phyloP scores from a whole-genome alignment of 257 asterid species.

The Buddleja alternifolia region DNA sequence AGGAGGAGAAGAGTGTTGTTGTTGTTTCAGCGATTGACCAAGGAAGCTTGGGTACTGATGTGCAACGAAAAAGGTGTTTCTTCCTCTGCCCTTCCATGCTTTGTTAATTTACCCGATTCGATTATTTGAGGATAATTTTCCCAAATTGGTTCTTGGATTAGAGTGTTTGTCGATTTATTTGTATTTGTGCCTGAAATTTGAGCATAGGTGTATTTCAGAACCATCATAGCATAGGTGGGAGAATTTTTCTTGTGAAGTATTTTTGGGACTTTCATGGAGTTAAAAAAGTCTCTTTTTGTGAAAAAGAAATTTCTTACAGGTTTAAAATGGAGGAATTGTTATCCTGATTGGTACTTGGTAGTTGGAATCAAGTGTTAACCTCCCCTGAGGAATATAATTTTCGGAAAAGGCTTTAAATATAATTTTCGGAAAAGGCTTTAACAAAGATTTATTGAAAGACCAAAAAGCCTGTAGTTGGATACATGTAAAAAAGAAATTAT shows the following conservation, averaged over 20 bases:
- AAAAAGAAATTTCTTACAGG: too few species aligned
- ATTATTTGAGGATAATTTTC: background rate
- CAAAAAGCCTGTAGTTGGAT: background rate
- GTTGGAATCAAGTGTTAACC: too few species aligned
- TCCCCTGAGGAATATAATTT: background rate
- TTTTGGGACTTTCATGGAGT: too few species aligned
- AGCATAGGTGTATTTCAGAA: background rate
- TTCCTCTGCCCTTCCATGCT: background rate
- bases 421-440: slow-evolving; percentile 3
- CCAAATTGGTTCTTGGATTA: background rate
- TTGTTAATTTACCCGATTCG: slow-evolving; percentile 12
- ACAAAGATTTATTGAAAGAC: background rate
- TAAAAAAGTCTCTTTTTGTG: too few species aligned
- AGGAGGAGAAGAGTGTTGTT: slow-evolving; percentile 30
- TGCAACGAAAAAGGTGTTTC: slow-evolving; percentile 47
- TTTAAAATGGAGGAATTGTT: too few species aligned
- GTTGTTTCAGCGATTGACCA: slow-evolving; percentile 43
- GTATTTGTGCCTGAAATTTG: background rate
- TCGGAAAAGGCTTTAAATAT: background rate
- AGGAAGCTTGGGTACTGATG: slow-evolving; percentile 31
- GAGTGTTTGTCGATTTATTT: background rate
- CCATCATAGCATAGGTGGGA: background rate
- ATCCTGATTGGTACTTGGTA: background rate
- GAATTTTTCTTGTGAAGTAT: background rate
- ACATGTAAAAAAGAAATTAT: background rate